A percentile compares a stretch with the other conserved stretches of the same genome.
Conservation (phyloP, 2,329 filamentous ascomycete species). For the Ophiognomonia clavigignenti-juglandacearum region DNA sequence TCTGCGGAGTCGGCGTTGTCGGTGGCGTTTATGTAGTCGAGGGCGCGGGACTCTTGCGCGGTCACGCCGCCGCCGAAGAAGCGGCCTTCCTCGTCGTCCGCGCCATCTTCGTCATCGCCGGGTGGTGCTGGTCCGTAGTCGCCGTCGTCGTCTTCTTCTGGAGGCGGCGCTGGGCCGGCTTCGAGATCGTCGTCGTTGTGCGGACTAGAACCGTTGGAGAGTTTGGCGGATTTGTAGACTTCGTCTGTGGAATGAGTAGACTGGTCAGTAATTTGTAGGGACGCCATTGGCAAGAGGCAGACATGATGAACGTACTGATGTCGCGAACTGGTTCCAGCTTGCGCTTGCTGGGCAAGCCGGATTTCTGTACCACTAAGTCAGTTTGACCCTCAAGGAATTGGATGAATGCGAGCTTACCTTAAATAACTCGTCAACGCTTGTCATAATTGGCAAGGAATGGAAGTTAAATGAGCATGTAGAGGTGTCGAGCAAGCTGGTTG, state of each 20-base stretch:
- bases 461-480: not conserved
- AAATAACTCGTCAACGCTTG: slow-evolving; percentile 56
- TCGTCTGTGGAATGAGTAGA: slow-evolving; percentile 38
- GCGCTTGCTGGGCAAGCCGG: slow-evolving; percentile 52
- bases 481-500: not conserved
- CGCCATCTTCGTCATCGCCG: slow-evolving; percentile 39
- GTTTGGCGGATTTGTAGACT: slow-evolving; percentile 59
- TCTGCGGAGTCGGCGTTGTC: slow-evolving; percentile 33
- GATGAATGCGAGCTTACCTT: slow-evolving; percentile 34
- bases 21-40: slow-evolving; percentile 79
- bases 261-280: not conserved
- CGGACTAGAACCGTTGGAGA: slow-evolving; percentile 40
- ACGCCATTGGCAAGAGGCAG: not conserved
- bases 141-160: slow-evolving; percentile 44
- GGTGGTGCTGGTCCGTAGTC: slow-evolving; percentile 39
- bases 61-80: slow-evolving; percentile 95
- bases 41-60: slow-evolving; percentile 70
- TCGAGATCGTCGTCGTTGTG: slow-evolving; percentile 40
- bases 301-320: slow-evolving; percentile 46
- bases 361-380: slow-evolving; percentile 26
- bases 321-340: slow-evolving; percentile 59
- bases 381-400: slow-evolving; percentile 8
- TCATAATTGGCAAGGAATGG: slow-evolving; percentile 39
- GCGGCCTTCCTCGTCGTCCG: slow-evolving; percentile 83
- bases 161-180: slow-evolving; percentile 44